Evolutionary conservation across 2,329 filamentous ascomycete genomes (phyloP).

Genomic region (Byssoonygena ceratinophila): DNA sequence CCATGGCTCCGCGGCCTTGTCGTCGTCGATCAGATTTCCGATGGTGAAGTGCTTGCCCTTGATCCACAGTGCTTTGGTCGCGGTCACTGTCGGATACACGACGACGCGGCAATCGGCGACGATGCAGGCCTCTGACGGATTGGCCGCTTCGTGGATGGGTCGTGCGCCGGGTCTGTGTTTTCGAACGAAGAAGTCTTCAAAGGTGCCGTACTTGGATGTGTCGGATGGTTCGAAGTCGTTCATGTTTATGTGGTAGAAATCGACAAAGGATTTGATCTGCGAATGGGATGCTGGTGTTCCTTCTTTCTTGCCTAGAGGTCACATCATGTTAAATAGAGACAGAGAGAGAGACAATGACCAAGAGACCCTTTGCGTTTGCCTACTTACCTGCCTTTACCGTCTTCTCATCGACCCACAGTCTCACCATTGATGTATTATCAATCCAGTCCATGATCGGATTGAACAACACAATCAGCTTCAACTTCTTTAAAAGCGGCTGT

Average conservation of each 20-base stretch:
- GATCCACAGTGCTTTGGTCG: conserved; percentile 33
- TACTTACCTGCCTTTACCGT: conserved; percentile 25
- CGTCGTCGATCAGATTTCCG: conserved; percentile 31
- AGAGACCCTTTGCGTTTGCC: not conserved
- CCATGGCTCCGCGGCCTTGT: conserved; percentile 25
- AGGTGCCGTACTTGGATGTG: conserved; percentile 27
- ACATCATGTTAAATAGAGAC: not conserved
- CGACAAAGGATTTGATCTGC: conserved; percentile 31
- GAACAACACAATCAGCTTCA: conserved; percentile 36
- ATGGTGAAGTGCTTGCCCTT: conserved; percentile 38
- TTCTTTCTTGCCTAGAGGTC: conserved; percentile 21
- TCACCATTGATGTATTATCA: conserved; percentile 30
- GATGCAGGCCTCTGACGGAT: conserved; percentile 24
- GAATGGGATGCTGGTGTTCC: conserved; percentile 23
- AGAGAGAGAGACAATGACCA: not conserved
- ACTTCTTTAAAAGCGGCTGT: conserved; percentile 33
- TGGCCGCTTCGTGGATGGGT: conserved; percentile 22
- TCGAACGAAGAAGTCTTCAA: conserved; percentile 34
- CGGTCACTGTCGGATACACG: conserved; percentile 27
- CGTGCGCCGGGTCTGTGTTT: conserved; percentile 25
- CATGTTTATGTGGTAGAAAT: conserved; percentile 32
- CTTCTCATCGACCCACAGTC: conserved; percentile 31
- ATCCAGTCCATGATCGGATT: conserved; percentile 36
- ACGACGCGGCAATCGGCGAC: conserved; percentile 33
- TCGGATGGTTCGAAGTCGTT: conserved; percentile 30